Evolutionary conservation across 225 moss, liverwort and hornwort genomes (phyloP), one percentile per base, ranked within the genome.

Genomic region (Rhytidiadelphus loreus): DNA sequence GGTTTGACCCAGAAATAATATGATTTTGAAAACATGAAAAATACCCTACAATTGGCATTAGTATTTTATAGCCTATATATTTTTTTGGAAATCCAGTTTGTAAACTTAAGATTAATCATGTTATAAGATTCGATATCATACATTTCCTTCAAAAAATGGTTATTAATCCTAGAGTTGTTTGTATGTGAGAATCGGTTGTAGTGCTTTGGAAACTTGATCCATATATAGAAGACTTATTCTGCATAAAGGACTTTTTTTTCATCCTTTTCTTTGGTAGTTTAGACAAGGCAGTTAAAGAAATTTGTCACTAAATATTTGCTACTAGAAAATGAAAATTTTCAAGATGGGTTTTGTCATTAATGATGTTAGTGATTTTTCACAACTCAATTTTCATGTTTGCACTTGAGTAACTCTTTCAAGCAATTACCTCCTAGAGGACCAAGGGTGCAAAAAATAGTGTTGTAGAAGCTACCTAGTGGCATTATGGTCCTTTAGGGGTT

Each of bases 161-260:
- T 7, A 68, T 22, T 12, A 13, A 12, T n/a, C 12, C 22, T 65
- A 64, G 3, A 33, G 3, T 33, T 64, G 18, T 10, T n/a, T 0
- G 0, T 33, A 18, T 0, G 5, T 33, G 17, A 33, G 9, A 9
- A 21, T 66, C 21, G 21, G 11, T 33, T 33, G 18, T 10, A 64
- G 35, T 35, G 9, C 18, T 37, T 37, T 4, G 4, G 2, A 65
- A 65, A 65, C 20, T 66, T 37, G 11, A 3, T 65, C 11, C 6
- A 20, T 37, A 20, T 11, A 35, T 0, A 37, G 3, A 3, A 0
- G 3, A 66, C 37, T 66, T 20, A 37, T 66, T 37, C 2, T 9
- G 21, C 1, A 35, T 1, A 29, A 65, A 11, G 2, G 11, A 0
- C 3, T 65, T 3, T 20, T 65, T 6, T 19, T 35, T 0, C 1